Conservation (phyloP, 768 basidiomycete genomes). For the Mycena pura region DNA sequence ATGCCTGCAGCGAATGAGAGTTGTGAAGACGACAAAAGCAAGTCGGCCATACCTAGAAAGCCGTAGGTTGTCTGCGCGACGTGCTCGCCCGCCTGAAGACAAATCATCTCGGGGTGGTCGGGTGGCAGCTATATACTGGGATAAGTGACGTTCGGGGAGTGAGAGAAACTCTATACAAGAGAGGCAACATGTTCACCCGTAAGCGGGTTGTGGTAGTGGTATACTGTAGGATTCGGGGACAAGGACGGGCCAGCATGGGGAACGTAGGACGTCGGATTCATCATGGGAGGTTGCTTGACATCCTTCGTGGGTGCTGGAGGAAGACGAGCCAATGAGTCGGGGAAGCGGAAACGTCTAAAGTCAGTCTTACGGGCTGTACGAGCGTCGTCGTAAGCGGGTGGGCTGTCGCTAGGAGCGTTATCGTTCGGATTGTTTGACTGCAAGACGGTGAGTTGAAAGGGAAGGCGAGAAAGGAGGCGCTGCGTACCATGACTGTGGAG, state of each 20-base stretch:
- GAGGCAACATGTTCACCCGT: slow-evolving; percentile 68
- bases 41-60: slow-evolving; percentile 61
- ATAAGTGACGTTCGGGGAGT: neutral
- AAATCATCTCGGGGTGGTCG: slow-evolving; percentile 83
- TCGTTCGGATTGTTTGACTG: slow-evolving; percentile 20
- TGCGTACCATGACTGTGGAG: slow-evolving; percentile 14
- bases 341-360: neutral
- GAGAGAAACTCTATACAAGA: slow-evolving; percentile 29
- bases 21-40: neutral
- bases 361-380: slow-evolving; percentile 27
- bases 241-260: slow-evolving; percentile 30
- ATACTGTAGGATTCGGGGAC: slow-evolving; percentile 49
- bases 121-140: slow-evolving; percentile 59
- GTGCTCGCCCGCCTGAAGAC: slow-evolving; percentile 80
- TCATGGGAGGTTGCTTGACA: slow-evolving; percentile 18
- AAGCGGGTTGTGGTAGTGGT: slow-evolving; percentile 70
- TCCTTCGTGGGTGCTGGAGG: slow-evolving; percentile 14
- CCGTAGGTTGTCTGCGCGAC: slow-evolving; percentile 68
- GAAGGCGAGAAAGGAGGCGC: neutral
- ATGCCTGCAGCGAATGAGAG: slow-evolving; percentile 54
- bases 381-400: slow-evolving; percentile 57
- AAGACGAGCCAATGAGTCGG: neutral
- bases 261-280: slow-evolving; percentile 29
- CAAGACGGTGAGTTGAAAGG: neutral
- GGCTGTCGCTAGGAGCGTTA: slow-evolving; percentile 50